These are phyloP conservation scores for Penicillium sp. DNA, from an alignment of 2,329 filamentous ascomycete species.

Conservation along the genomic window DNA sequence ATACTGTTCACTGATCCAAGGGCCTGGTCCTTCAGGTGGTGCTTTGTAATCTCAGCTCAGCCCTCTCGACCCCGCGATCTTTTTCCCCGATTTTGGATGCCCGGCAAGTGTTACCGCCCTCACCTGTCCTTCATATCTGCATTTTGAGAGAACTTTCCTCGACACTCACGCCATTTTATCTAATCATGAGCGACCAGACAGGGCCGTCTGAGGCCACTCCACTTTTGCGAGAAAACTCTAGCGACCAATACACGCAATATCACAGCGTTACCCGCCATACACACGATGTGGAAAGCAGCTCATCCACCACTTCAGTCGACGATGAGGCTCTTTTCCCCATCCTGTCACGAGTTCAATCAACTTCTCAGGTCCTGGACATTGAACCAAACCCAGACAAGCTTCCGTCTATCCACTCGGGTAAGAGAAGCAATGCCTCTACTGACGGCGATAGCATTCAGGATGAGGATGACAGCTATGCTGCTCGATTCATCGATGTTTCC, in stretches of 20 bases:
- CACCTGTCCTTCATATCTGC: not conserved
- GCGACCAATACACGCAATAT: slow-evolving; percentile 9
- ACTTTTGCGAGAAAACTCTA: slow-evolving; percentile 12
- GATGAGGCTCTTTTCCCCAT: slow-evolving; percentile 24
- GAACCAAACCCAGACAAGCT: slow-evolving; percentile 27
- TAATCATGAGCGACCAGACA: slow-evolving; percentile 1
- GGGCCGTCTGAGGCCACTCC: slow-evolving; percentile 18
- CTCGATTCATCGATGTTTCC: slow-evolving; percentile 40
- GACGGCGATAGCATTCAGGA: slow-evolving; percentile 6
- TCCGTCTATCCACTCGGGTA: slow-evolving; percentile 13
- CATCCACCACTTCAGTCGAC: slow-evolving; percentile 1
- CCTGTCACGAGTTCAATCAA: slow-evolving; percentile 28
- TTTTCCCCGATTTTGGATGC: not conserved
- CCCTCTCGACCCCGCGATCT: not conserved
- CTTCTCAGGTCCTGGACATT: slow-evolving; percentile 28
- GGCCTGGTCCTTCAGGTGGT: too few species aligned
- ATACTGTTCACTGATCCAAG: too few species aligned
- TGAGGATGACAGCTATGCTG: slow-evolving; percentile 24
- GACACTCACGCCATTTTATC: not conserved
- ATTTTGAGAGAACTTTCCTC: not conserved
- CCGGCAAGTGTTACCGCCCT: not conserved
- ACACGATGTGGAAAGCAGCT: slow-evolving; percentile 9
- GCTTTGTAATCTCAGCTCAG: not conserved
- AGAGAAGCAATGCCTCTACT: slow-evolving; percentile 5
- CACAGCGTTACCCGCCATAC: slow-evolving; percentile 1